A percentile compares a stretch with the other conserved stretches of the same genome.
These are phyloP conservation scores for Eucalyptus cloeziana DNA, from an alignment of 345 rosid genomes.

Conservation along the genomic window DNA sequence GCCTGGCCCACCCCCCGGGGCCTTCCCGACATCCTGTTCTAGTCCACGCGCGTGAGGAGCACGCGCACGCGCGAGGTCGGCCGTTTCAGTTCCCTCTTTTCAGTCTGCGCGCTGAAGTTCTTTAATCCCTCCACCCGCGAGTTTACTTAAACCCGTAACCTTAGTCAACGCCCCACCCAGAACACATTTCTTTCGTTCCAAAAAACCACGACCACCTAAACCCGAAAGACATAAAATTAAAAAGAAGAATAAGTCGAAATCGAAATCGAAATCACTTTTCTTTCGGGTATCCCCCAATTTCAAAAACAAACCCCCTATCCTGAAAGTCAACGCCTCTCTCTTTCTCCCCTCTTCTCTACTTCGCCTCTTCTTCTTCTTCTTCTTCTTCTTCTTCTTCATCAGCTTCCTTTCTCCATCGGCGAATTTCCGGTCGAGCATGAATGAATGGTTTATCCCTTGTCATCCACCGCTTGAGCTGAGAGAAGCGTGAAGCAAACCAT, in stretches of 20 bases:
- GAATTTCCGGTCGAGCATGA: conserved; percentile 5
- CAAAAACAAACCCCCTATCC: conserved; percentile 5
- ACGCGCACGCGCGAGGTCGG: neutral
- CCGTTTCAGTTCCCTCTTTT: too few species aligned
- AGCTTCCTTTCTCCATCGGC: neutral
- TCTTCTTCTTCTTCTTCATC: neutral
- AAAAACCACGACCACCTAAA: neutral
- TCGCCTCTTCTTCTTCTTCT: neutral
- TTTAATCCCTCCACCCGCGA: neutral
- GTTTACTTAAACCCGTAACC: neutral
- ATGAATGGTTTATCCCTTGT: conserved; percentile 1
- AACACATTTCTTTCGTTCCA: neutral
- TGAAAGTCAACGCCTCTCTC: conserved; percentile 61
- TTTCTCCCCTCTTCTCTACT: neutral
- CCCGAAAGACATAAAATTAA: neutral
- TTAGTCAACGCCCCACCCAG: conserved; percentile 27
- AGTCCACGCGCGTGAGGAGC: neutral
- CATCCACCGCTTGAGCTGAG: neutral
- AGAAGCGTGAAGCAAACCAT: neutral
- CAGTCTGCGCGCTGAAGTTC: neutral
- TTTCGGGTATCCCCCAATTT: neutral
- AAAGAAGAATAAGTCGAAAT: neutral
- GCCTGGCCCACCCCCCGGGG: neutral
- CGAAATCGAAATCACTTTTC: neutral
- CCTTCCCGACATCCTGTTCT: neutral